Evolutionary conservation across 805 yeast genomes (phyloP), one percentile per base, ranked within the genome.

Genomic region (Nakazawaea ishiwadae): DNA sequence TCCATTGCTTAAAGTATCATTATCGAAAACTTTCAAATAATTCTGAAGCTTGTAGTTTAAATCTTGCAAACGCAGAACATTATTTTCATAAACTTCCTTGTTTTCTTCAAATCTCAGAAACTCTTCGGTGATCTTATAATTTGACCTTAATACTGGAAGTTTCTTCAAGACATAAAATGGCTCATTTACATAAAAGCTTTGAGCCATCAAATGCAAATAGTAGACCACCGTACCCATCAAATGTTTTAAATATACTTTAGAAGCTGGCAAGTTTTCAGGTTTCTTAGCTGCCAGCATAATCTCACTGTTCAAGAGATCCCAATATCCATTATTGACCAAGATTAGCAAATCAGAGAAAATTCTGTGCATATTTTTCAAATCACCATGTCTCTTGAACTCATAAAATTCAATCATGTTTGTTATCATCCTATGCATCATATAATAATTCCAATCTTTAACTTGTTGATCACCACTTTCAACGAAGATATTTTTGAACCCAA

Each of bases 291-390:
- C 28, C 7, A 37, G 38, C 35, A 37, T 37, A 17, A 42, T 37
- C 21, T 42, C 45, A 18, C 42, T 33, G 20, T 33, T 37, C 14
- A 42, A 33, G 8, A 42, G 31, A 29, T 42, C 45, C 41, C 41
- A 37, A 16, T 42, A 42, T 9, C 42, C 39, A 30, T 42, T 37
- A 12, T 19, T 33, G 2, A 37, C 20, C 31, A 37, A 16, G 2
- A 37, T 12, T 10, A 42, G 19, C 1, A 33, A n/a, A 5, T 35
- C 28, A 3, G 23, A 7, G 11, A 37, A 37, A n/a, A 23, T 42
- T n/a, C 8, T 11, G 10, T 37, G 19, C 45, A 42, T 42, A 6
- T 12, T 17, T 10, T 5, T 7, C 10, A 42, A 20, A n/a, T 37
- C 45, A 12, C 35, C 42, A 9, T 12, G 12, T 10, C 10, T 11